These are phyloP conservation scores for Flaveria linearis DNA, from an alignment of 129 eudicot genomes.

Conservation along the genomic window DNA sequence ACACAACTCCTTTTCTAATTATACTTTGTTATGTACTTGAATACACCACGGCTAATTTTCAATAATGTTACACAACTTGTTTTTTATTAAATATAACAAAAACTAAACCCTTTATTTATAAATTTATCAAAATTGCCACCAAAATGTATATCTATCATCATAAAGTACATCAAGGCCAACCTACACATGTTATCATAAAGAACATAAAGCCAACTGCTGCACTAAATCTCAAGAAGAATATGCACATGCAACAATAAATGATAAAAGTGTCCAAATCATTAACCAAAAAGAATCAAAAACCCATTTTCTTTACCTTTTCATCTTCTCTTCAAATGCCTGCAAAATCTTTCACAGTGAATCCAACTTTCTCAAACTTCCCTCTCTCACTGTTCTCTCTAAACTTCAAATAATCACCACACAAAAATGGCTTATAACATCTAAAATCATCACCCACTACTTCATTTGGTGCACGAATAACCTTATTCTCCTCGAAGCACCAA, in stretches of 20 bases:
- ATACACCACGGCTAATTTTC: too few relatives aligned
- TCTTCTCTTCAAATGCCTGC: conserved; percentile 45
- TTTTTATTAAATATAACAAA: background rate
- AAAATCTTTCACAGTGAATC: conserved; percentile 90
- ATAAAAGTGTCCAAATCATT: conserved; percentile 25
- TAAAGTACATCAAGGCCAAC: conserved; percentile 35
- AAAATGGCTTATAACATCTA: conserved; percentile 63
- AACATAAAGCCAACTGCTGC: conserved; percentile 33
- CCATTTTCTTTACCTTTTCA: background rate
- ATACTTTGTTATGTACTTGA: too few relatives aligned
- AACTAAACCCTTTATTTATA: background rate
- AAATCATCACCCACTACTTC: conserved; percentile 66
- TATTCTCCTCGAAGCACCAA: conserved; percentile 91
- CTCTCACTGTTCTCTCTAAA: conserved; percentile 70
- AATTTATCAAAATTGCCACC: conserved; percentile 17
- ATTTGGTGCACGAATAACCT: conserved; percentile 64
- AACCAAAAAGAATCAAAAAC: background rate
- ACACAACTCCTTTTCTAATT: too few relatives aligned
- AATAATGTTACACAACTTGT: too few relatives aligned
- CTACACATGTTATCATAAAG: conserved; percentile 32
- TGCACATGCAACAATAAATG: conserved; percentile 36
- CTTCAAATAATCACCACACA: conserved; percentile 67
- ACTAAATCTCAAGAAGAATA: conserved; percentile 40
- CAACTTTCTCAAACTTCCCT: conserved; percentile 94
- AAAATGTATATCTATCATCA: conserved; percentile 20